These are phyloP conservation scores for Obba rivulosa DNA, from an alignment of 768 basidiomycete genomes.

Conservation along the genomic window DNA sequence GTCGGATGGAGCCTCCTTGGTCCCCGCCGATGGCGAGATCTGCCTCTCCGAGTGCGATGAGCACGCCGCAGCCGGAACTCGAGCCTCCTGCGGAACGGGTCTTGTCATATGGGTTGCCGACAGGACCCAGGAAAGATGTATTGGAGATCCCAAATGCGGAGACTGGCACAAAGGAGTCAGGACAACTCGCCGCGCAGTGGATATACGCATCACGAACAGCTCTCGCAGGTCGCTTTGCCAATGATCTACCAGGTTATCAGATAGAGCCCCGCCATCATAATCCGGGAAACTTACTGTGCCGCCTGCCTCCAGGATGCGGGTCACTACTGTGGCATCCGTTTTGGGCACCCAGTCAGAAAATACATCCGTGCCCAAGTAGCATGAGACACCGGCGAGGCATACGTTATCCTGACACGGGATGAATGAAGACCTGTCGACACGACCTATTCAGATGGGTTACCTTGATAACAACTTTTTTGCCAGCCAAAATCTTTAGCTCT, in stretches of 20 bases:
- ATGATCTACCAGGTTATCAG: constrained; percentile 15
- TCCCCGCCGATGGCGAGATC: constrained; percentile 45
- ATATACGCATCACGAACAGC: constrained; percentile 9
- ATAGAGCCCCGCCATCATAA: not conserved
- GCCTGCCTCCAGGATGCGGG: constrained; percentile 37
- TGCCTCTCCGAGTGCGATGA: constrained; percentile 33
- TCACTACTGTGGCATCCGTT: constrained; percentile 40
- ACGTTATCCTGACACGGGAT: constrained; percentile 12
- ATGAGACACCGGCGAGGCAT: constrained; percentile 33
- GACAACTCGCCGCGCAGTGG: not conserved
- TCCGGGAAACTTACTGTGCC: constrained; percentile 19
- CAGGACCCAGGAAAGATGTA: constrained; percentile 33
- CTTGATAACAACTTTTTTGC: constrained; percentile 37
- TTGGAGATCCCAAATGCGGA: constrained; percentile 33
- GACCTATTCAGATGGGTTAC: constrained; percentile 7
- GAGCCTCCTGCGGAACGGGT: constrained; percentile 40
- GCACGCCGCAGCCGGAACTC: constrained; percentile 38
- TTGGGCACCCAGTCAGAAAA: constrained; percentile 28
- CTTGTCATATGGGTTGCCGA: constrained; percentile 37
- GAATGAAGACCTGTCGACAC: not conserved
- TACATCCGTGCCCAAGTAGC: constrained; percentile 35
- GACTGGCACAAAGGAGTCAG: constrained; percentile 12
- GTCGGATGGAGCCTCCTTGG: constrained; percentile 41
- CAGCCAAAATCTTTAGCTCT: constrained; percentile 25
- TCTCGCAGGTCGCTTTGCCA: constrained; percentile 36